These are phyloP conservation scores for Xylona heveae DNA, from an alignment of 495 filamentous ascomycete species.

Conservation along the genomic window DNA sequence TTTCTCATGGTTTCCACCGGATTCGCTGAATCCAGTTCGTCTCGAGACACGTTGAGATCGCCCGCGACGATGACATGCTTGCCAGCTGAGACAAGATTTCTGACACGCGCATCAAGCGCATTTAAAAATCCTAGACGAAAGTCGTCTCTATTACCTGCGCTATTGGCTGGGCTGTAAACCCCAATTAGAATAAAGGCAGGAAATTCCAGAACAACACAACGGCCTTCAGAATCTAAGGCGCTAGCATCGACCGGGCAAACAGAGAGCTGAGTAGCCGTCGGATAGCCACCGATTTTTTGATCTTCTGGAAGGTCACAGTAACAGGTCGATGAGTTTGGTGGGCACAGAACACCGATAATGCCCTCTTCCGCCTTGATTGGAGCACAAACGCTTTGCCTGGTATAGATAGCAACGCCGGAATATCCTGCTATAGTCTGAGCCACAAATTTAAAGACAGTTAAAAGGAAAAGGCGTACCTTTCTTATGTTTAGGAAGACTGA, in stretches of 20 bases:
- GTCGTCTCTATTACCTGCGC: conserved; percentile 63
- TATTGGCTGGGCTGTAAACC: conserved; percentile 70
- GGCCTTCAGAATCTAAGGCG: conserved; percentile 72
- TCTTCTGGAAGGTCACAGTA: conserved; percentile 58
- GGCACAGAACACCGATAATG: conserved; percentile 59
- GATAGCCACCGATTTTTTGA: conserved; percentile 89
- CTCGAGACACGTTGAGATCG: conserved; percentile 72
- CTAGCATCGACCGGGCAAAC: conserved; percentile 39
- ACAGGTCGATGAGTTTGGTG: conserved; percentile 49
- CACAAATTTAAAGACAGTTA: too few species aligned
- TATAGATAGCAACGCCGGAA: conserved; percentile 89
- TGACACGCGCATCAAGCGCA: conserved; percentile 58
- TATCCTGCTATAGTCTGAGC: conserved; percentile 50
- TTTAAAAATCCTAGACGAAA: conserved; percentile 67
- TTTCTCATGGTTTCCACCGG: conserved; percentile 49
- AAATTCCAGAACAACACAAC: conserved; percentile 85
- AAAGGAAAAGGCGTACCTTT: conserved; percentile 37
- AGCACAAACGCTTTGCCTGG: conserved; percentile 65
- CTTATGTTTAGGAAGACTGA: conserved; percentile 79
- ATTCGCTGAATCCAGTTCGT: conserved; percentile 52
- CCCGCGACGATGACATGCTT: conserved; percentile 72
- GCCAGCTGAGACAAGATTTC: conserved; percentile 61
- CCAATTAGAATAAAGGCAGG: conserved; percentile 87
- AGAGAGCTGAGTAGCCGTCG: conserved; percentile 39
- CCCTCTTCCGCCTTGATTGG: conserved; percentile 91